Evolutionary conservation across 1,284 basidiomycete species (phyloP).

Genomic region (Phellopilus nigrolimitatus): DNA sequence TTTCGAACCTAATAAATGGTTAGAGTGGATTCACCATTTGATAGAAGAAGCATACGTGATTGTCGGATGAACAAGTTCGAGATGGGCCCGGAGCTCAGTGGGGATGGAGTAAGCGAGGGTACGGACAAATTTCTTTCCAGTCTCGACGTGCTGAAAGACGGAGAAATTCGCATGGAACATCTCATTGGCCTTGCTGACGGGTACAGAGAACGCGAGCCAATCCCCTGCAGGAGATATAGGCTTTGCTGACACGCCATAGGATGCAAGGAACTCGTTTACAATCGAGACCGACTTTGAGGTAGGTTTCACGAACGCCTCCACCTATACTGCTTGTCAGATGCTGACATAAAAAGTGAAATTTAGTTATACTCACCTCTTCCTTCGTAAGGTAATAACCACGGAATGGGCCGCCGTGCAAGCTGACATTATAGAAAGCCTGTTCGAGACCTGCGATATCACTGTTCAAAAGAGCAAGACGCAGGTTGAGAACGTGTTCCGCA

Average conservation of each 20-base stretch:
- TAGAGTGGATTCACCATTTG: not conserved
- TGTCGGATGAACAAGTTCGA: slow-evolving; percentile 29
- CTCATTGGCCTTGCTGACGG: slow-evolving; percentile 21
- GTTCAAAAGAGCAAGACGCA: no score
- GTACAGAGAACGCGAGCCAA: slow-evolving; percentile 23
- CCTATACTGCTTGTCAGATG: no score
- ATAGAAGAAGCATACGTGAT: slow-evolving; percentile 17
- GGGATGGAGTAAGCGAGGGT: slow-evolving; percentile 25
- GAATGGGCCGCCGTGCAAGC: no score
- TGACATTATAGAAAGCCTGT: no score
- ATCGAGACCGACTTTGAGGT: slow-evolving; percentile 19
- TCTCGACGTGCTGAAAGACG: slow-evolving; percentile 19
- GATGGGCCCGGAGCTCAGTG: slow-evolving; percentile 20
- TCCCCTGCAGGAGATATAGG: slow-evolving; percentile 23
- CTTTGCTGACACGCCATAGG: slow-evolving; percentile 17
- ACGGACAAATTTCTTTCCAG: slow-evolving; percentile 19
- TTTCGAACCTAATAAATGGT: slow-evolving; percentile 14
- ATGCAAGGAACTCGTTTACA: slow-evolving; percentile 21
- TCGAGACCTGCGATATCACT: no score
- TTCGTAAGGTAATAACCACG: no score
- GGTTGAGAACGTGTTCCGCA: no score
- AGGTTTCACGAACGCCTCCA: slow-evolving; percentile 23
- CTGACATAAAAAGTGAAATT: no score
- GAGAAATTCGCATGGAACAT: slow-evolving; percentile 22
- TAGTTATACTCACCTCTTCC: no score